Evolutionary conservation across 2,329 filamentous ascomycete genomes (phyloP).

Genomic region (Diaporthe vexans): DNA sequence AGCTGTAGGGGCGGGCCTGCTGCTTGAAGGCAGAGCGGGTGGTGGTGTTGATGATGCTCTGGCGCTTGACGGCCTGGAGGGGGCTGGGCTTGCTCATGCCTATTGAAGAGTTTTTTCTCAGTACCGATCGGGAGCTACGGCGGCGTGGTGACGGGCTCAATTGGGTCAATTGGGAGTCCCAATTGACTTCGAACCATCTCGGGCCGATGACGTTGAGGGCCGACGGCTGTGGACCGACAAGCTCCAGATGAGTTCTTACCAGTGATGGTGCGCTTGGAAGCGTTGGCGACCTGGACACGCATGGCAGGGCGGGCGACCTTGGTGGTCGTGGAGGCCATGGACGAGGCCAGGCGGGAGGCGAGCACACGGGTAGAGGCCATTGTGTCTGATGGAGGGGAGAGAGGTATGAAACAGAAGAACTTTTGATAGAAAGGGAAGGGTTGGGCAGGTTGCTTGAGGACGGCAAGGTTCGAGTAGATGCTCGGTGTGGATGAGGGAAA

Average conservation of each 20-base stretch:
- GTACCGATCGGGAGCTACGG: slow-evolving; percentile 38
- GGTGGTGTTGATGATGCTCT: slow-evolving; percentile 77
- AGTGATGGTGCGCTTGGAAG: slow-evolving; percentile 82
- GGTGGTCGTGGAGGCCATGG: slow-evolving; percentile 80
- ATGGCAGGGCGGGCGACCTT: slow-evolving; percentile 84
- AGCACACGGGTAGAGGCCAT: slow-evolving; percentile 85
- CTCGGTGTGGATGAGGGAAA: slow-evolving; percentile 43
- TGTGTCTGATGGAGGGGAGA: slow-evolving; percentile 71
- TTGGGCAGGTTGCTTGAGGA: slow-evolving; percentile 45
- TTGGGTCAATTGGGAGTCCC: slow-evolving; percentile 51
- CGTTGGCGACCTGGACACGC: slow-evolving; percentile 73
- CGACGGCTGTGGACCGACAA: slow-evolving; percentile 42
- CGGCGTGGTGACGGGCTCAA: slow-evolving; percentile 26
- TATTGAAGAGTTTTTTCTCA: slow-evolving; percentile 50
- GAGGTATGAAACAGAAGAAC: slow-evolving; percentile 56
- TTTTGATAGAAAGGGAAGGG: slow-evolving; percentile 54
- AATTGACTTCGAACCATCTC: slow-evolving; percentile 47
- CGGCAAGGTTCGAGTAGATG: slow-evolving; percentile 46
- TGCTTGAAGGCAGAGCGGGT: slow-evolving; percentile 73
- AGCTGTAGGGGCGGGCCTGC: slow-evolving; percentile 81
- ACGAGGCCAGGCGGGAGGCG: slow-evolving; percentile 82
- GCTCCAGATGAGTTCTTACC: slow-evolving; percentile 62
- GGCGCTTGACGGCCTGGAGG: slow-evolving; percentile 83
- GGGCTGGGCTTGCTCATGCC: slow-evolving; percentile 71
- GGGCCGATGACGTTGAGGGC: slow-evolving; percentile 41